Evolutionary conservation across 768 basidiomycete genomes (phyloP), one percentile per base, ranked within the genome.

Genomic region (Kwoniella heveanensis): DNA sequence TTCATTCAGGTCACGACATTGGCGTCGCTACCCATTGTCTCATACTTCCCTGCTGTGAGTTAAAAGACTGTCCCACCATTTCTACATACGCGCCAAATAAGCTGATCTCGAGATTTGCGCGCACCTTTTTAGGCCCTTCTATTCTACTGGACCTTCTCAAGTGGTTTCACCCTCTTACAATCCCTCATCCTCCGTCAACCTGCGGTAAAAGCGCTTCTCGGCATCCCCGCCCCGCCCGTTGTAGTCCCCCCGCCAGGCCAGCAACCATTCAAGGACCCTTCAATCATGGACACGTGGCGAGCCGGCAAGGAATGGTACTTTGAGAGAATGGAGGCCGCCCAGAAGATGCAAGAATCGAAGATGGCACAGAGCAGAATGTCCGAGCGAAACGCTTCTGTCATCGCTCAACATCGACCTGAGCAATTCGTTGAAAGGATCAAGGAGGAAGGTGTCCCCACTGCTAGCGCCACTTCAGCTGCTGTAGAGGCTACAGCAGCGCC

Each of bases 11-110:
- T 88, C 22, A 73, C 86, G n/a, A 84, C 86, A 10, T 57, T 88
- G 49, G 67, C 80, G 19, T 84, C 83, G 53, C 73, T 86, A 77
- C 82, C 85, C 51, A 79, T 87, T 71, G 83, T 87, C 80, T 80
- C 81, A 17, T 80, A 80, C 57, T 85, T 93, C 76, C 87, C 91
- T 27, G 81, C 86, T 1, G 92, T 91, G 78, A 72, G 88, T n/a
- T n/a, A n/a, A n/a, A n/a, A n/a, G n/a, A n/a, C n/a, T 82, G 39
- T 32, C 7, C 5, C 57, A n/a, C n/a, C n/a, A n/a, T n/a, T n/a
- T n/a, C n/a, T n/a, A n/a, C n/a, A n/a, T n/a, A n/a, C n/a, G n/a
- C n/a, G n/a, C n/a, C n/a, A n/a, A n/a, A n/a, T n/a, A n/a, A n/a
- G n/a, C n/a, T n/a, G n/a, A n/a, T n/a, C n/a, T n/a, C n/a, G n/a